Conservation (phyloP, 352 stramenopile genomes). For the Peronospora destructor region DNA sequence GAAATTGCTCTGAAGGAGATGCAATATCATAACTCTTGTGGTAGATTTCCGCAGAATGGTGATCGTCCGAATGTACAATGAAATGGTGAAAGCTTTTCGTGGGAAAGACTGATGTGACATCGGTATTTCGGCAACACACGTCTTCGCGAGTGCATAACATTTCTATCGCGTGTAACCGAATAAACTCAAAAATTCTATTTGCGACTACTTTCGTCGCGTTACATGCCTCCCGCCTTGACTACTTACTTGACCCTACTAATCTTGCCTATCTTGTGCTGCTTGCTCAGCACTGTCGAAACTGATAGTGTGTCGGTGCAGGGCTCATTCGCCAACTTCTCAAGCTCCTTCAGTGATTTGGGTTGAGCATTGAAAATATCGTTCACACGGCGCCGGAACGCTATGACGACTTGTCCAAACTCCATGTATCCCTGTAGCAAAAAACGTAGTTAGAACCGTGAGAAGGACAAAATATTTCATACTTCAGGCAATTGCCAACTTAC, state of each 20-base stretch:
- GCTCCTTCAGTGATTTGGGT: constrained; percentile 49
- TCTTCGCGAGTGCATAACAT: constrained; percentile 26
- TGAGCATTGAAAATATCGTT: constrained; percentile 67
- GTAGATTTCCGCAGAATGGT: neutral
- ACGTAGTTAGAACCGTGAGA: constrained; percentile 3
- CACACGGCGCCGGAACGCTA: constrained; percentile 57
- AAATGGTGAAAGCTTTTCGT: neutral
- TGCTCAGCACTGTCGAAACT: constrained; percentile 30
- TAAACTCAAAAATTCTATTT: constrained; percentile 38
- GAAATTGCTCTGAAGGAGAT: constrained; percentile 5
- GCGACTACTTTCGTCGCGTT: constrained; percentile 25
- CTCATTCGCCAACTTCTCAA: constrained; percentile 59
- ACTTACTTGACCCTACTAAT: constrained; percentile 33
- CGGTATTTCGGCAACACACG: constrained; percentile 11
- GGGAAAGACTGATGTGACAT: constrained; percentile 12
- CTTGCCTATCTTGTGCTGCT: constrained; percentile 34
- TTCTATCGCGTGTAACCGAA: constrained; percentile 27
- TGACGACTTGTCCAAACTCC: constrained; percentile 81
- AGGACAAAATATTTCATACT: neutral
- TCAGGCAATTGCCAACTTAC: constrained; percentile 33
- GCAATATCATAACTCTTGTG: neutral
- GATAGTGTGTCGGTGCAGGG: constrained; percentile 57
- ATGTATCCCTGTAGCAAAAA: constrained; percentile 68
- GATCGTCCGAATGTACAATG: neutral
- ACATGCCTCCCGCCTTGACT: constrained; percentile 25